These are phyloP conservation scores for Ceratobasidium theobromae DNA, from an alignment of 1,284 basidiomycete species.

Conservation along the genomic window DNA sequence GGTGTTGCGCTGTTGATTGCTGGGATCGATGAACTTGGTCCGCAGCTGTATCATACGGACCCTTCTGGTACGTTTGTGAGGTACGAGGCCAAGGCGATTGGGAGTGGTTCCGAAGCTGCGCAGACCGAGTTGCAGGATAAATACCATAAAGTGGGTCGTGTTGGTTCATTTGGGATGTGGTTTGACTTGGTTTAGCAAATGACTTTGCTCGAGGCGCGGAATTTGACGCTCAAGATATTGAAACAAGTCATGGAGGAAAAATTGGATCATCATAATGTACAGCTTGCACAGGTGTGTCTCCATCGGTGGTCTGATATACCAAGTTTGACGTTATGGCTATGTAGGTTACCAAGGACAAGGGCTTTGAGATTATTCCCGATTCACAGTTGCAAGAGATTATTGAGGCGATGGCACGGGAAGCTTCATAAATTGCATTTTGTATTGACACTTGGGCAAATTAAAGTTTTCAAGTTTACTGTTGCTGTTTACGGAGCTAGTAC, in stretches of 20 bases:
- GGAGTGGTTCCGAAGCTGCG: constrained; percentile 96
- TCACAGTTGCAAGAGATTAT: constrained; percentile 76
- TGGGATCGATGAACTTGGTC: constrained; percentile 93
- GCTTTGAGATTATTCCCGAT: constrained; percentile 84
- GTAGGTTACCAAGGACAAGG: constrained; percentile 71
- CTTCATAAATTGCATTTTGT: constrained; percentile 25
- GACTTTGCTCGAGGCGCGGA: constrained; percentile 85
- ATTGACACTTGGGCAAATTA: constrained; percentile 21
- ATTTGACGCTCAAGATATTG: constrained; percentile 83
- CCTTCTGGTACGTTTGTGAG: constrained; percentile 98
- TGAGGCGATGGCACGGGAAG: constrained; percentile 52
- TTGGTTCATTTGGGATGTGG: not conserved
- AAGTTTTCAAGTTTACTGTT: constrained; percentile 4
- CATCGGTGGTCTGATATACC: not conserved
- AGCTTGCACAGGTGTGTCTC: constrained; percentile 80
- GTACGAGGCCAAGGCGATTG: constrained; percentile 98
- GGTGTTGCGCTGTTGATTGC: constrained; percentile 97
- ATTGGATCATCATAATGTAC: constrained; percentile 96
- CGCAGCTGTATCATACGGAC: constrained; percentile 98
- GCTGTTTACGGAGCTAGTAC: constrained; percentile 44
- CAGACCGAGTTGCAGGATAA: constrained; percentile 97
- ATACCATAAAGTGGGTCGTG: constrained; percentile 80
- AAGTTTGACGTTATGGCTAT: not conserved
- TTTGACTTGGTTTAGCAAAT: constrained; percentile 66
- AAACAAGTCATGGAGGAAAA: constrained; percentile 99